Conservation (phyloP, 1,284 basidiomycete genomes). For the Cutaneotrichosporon dermatis region DNA sequence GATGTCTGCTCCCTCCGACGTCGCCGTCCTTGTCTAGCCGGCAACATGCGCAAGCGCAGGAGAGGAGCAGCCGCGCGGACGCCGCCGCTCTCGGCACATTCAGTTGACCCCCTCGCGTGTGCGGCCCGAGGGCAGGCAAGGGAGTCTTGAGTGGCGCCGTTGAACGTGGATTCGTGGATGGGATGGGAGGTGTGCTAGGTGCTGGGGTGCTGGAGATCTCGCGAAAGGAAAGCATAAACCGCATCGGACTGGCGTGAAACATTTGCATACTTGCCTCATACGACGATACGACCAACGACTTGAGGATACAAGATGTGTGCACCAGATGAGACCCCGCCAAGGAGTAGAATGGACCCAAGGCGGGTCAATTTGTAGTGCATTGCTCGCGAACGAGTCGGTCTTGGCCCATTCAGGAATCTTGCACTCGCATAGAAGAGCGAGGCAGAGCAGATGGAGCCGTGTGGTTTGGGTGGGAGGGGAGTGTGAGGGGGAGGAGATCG, state of each 20-base stretch:
- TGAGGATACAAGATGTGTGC: slow-evolving; percentile 10
- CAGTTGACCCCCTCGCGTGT: slow-evolving; percentile 18
- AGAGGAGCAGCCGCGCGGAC: neutral
- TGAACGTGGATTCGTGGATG: too few species aligned
- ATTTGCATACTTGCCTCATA: too few species aligned
- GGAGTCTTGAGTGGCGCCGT: slow-evolving; percentile 25
- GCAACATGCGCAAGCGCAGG: slow-evolving; percentile 1
- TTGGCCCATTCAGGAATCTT: slow-evolving; percentile 47
- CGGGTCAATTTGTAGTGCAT: slow-evolving; percentile 22
- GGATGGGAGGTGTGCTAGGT: too few species aligned
- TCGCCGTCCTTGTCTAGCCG: neutral
- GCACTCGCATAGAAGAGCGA: slow-evolving; percentile 27
- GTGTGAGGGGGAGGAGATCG: neutral
- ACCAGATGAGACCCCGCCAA: slow-evolving; percentile 25
- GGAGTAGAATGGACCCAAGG: slow-evolving; percentile 18
- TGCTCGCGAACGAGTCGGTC: slow-evolving; percentile 15
- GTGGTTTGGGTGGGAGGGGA: neutral
- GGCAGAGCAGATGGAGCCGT: slow-evolving; percentile 43
- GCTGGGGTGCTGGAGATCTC: too few species aligned
- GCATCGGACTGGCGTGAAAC: too few species aligned
- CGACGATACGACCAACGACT: too few species aligned
- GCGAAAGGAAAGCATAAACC: too few species aligned
- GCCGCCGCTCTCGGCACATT: slow-evolving; percentile 9
- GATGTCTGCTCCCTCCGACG: neutral
- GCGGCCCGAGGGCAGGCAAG: neutral